Evolutionary conservation across 192 early-diverging fungal genomes (phyloP).

Genomic region (Funneliformis mosseae): DNA sequence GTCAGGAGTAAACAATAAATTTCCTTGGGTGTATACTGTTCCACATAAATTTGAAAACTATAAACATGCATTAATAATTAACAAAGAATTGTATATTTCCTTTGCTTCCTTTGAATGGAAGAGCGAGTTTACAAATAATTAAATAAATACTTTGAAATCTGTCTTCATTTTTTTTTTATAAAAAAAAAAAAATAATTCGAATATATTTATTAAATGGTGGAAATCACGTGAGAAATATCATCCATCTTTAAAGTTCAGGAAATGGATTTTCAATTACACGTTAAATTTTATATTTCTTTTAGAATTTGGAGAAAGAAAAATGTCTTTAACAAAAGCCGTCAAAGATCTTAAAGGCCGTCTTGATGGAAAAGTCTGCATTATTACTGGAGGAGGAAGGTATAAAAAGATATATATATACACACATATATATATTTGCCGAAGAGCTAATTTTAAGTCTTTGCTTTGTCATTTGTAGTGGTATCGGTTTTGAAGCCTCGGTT

Average conservation of each 20-base stretch:
- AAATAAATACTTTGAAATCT: slow-evolving; percentile 45
- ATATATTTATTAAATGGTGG: too few relatives aligned
- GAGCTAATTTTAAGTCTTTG: not conserved
- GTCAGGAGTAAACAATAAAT: slow-evolving; percentile 92
- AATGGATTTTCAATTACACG: too few relatives aligned
- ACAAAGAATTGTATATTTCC: slow-evolving; percentile 15
- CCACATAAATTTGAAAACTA: slow-evolving; percentile 98
- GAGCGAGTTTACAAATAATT: not conserved
- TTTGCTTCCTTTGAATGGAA: too few relatives aligned
- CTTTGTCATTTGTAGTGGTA: slow-evolving; percentile 58
- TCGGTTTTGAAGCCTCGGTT: slow-evolving; percentile 73
- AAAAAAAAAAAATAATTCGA: not conserved
- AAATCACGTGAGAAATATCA: too few relatives aligned
- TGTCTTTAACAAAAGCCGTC: slow-evolving; percentile 9
- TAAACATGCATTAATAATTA: slow-evolving; percentile 22
- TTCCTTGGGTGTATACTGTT: slow-evolving; percentile 96
- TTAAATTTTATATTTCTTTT: not conserved
- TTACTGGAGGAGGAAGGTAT: slow-evolving; percentile 81
- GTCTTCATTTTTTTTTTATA: slow-evolving; percentile 37
- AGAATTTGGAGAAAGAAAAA: not conserved
- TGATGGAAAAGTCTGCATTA: slow-evolving; percentile 73
- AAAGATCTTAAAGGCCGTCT: slow-evolving; percentile 46
- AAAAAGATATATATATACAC: too few relatives aligned
- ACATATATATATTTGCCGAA: not conserved
- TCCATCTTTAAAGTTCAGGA: too few relatives aligned